These are phyloP conservation scores for Trichophyton benhamiae DNA, from an alignment of 2,329 filamentous ascomycete genomes.

Conservation along the genomic window DNA sequence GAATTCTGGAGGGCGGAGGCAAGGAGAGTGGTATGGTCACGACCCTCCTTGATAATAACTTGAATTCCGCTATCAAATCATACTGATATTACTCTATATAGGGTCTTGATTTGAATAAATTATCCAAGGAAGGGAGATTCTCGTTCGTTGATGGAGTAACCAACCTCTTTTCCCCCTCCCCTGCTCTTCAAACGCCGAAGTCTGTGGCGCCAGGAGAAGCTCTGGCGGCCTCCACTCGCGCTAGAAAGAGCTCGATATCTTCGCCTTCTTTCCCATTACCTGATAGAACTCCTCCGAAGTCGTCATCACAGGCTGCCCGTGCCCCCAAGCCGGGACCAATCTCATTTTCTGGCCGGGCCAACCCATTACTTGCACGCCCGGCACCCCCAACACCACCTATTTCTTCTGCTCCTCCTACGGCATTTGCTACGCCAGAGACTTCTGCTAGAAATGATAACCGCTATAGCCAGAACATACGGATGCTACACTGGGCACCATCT, in stretches of 20 bases:
- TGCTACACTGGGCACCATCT: neutral
- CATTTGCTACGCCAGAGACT: neutral
- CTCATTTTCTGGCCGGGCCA: neutral
- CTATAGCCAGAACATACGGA: neutral
- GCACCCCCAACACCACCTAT: neutral
- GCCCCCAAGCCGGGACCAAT: neutral
- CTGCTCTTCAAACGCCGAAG: neutral
- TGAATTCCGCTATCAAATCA: neutral
- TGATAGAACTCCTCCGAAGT: slow-evolving; percentile 4
- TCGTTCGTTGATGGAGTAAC: slow-evolving; percentile 64
- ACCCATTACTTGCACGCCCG: neutral
- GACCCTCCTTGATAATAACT: neutral
- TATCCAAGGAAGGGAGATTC: slow-evolving; percentile 49
- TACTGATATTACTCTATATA: slow-evolving; percentile 20
- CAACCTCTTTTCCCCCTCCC: slow-evolving; percentile 39
- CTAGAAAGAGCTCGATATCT: neutral
- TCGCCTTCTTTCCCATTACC: neutral
- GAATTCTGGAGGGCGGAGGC: slow-evolving; percentile 66
- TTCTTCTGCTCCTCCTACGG: neutral
- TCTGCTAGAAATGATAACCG: neutral
- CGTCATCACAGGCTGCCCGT: neutral
- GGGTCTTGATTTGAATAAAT: slow-evolving; percentile 58
- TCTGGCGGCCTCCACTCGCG: neutral
- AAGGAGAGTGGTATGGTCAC: slow-evolving; percentile 48
- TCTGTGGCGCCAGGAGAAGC: neutral